Percentiles rank a stretch among this genome's conserved stretches.
phyloP scores from a whole-genome alignment of 495 filamentous ascomycete genomes.

The Penicillium silybi region DNA sequence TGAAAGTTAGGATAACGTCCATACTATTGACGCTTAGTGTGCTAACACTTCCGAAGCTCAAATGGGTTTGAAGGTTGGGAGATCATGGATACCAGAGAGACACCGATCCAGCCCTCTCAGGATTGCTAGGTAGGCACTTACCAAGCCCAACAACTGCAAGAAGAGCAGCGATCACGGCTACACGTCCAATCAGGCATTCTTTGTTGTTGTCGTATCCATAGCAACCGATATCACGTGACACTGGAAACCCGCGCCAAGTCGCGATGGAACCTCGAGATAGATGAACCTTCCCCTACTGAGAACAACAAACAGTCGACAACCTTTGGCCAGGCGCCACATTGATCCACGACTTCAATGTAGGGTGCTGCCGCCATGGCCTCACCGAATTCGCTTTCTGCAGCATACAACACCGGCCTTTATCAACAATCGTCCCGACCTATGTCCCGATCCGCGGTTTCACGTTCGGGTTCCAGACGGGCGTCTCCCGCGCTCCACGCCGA shows the following conservation, averaged over 20 bases:
- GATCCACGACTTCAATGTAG: conserved; percentile 34
- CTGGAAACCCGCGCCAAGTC: conserved; percentile 9
- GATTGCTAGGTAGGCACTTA: not conserved
- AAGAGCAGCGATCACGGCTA: not conserved
- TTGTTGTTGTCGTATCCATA: conserved; percentile 26
- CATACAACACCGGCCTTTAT: conserved; percentile 34
- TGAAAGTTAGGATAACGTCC: too few species aligned
- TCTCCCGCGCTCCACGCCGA: conserved; percentile 33
- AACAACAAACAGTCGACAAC: conserved; percentile 29
- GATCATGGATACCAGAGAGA: not conserved
- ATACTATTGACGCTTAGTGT: too few species aligned
- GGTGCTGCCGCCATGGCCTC: conserved; percentile 34
- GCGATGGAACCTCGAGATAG: conserved; percentile 21
- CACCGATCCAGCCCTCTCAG: not conserved
- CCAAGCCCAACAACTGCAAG: not conserved
- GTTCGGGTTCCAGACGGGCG: conserved; percentile 38
- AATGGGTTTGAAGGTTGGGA: not conserved
- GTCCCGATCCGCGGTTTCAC: conserved; percentile 41
- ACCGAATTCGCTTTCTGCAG: conserved; percentile 35
- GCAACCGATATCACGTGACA: conserved; percentile 21
- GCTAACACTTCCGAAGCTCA: not conserved
- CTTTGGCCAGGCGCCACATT: conserved; percentile 22
- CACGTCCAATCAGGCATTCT: conserved; percentile 9
- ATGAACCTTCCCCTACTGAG: conserved; percentile 10
- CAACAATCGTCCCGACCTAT: conserved; percentile 37